Conservation (phyloP, 257 asterid genomes). For the Craterostigma plantagineum region DNA sequence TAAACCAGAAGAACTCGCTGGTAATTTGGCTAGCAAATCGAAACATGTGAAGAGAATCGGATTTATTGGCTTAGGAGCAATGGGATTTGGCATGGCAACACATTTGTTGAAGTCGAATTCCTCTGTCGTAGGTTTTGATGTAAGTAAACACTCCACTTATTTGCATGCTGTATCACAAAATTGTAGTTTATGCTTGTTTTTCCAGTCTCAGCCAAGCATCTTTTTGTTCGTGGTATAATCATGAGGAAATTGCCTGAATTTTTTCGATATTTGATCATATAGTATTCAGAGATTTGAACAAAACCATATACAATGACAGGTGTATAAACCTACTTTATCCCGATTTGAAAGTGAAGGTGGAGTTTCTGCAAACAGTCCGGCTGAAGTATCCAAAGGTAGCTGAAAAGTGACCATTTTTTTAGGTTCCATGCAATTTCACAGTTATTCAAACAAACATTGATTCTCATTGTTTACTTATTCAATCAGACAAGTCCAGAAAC, state of each 20-base stretch:
- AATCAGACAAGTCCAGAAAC: too few relatives aligned
- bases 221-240: too few relatives aligned
- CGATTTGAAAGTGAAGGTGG: constrained; percentile 84
- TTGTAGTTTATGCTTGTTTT: too few relatives aligned
- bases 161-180: too few relatives aligned
- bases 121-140: constrained; percentile 72
- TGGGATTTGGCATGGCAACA: constrained; percentile 99
- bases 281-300: constrained; percentile 4
- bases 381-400: constrained; percentile 77
- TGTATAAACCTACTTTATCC: constrained; percentile 63
- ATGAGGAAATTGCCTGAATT: too few relatives aligned
- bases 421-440: constrained; percentile 9
- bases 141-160: constrained; percentile 20
- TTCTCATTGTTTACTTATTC: too few relatives aligned
- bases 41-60: constrained; percentile 52
- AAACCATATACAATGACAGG: constrained; percentile 25
- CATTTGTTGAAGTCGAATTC: constrained; percentile 76
- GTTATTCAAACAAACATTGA: constrained; percentile 3
- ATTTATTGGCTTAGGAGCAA: constrained; percentile 96
- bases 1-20: constrained; percentile 64
- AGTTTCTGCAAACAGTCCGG: constrained; percentile 60
- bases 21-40: constrained; percentile 36
- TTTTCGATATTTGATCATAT: background rate
- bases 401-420: too few relatives aligned
- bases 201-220: too few relatives aligned